These are phyloP conservation scores for Plectranthus barbatus DNA, from an alignment of 257 asterid species.

Conservation along the genomic window DNA sequence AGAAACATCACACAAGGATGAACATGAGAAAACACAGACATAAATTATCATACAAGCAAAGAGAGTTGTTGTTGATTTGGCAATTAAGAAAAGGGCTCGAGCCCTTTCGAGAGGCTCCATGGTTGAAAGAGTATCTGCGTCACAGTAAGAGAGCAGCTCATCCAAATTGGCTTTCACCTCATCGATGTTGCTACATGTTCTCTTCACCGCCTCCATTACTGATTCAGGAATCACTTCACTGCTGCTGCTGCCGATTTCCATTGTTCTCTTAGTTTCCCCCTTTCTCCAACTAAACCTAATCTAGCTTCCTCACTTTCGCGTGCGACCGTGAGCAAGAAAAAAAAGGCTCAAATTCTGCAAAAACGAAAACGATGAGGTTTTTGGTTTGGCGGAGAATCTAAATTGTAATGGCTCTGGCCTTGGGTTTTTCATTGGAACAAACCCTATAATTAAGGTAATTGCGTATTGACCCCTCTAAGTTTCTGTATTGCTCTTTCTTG, in stretches of 20 bases:
- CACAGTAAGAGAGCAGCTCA: constrained; percentile 52
- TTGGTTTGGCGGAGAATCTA: constrained; percentile 11
- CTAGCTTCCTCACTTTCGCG: background rate
- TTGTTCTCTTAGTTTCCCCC: background rate
- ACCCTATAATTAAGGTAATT: constrained; percentile 4
- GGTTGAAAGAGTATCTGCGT: constrained; percentile 49
- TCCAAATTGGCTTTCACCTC: constrained; percentile 57
- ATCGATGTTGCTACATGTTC: constrained; percentile 62
- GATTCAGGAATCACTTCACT: constrained; percentile 51
- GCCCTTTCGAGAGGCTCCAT: constrained; percentile 87
- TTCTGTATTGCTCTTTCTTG: background rate
- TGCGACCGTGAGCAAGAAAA: background rate
- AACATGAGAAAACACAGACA: background rate
- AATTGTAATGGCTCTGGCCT: background rate
- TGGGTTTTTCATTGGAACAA: background rate
- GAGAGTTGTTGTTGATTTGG: constrained; percentile 67
- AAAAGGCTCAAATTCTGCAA: constrained; percentile 10
- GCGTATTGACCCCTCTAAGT: background rate
- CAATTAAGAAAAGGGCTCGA: constrained; percentile 52
- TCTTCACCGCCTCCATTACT: constrained; percentile 62
- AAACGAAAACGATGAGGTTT: background rate
- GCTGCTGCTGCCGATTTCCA: constrained; percentile 32
- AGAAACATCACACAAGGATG: background rate
- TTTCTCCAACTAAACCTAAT: constrained; percentile 3
- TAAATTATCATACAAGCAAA: constrained; percentile 48